A percentile compares a stretch with the other conserved stretches of the same genome.
phyloP scores from a whole-genome alignment of 306 rosid species.

The Cicer pinnatifidum region DNA sequence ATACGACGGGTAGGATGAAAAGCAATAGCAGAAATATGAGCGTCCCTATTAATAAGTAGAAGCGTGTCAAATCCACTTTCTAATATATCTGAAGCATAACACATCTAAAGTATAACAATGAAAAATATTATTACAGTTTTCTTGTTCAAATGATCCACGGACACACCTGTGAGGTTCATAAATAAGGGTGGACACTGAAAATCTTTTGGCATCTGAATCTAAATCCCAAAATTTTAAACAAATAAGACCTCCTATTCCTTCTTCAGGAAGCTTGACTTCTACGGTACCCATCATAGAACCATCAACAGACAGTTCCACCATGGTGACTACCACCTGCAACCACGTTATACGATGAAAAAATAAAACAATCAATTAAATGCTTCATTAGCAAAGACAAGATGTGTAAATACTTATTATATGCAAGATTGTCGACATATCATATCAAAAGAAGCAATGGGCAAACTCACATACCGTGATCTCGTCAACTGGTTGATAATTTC shows the following conservation, averaged over 20 bases:
- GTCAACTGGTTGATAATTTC: conserved; percentile 95
- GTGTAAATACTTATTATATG: background rate
- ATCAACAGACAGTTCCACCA: conserved; percentile 74
- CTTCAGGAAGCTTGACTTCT: conserved; percentile 84
- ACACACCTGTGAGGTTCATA: conserved; percentile 95
- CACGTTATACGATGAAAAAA: conserved; percentile 41
- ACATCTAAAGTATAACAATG: conserved; percentile 3
- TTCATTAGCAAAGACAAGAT: background rate
- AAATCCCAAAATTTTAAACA: conserved; percentile 92
- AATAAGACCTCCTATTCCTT: conserved; percentile 80
- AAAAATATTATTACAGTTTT: background rate
- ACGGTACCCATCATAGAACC: conserved; percentile 89
- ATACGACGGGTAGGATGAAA: conserved; percentile 73
- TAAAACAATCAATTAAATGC: conserved; percentile 24
- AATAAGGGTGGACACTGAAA: conserved; percentile 74
- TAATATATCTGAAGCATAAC: conserved; percentile 21
- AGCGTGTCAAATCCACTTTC: conserved; percentile 28
- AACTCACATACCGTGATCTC: conserved; percentile 78
- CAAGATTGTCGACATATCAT: conserved; percentile 18
- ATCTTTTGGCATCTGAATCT: conserved; percentile 62
- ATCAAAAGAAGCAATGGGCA: conserved; percentile 28
- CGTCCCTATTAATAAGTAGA: conserved; percentile 64
- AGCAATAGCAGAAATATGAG: conserved; percentile 73
- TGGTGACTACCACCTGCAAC: conserved; percentile 68
- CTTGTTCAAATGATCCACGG: conserved; percentile 26